Evolutionary conservation across 2,329 filamentous ascomycete species (phyloP), one percentile per base, ranked within the genome.

Genomic region (Diplocarpon rosae): DNA sequence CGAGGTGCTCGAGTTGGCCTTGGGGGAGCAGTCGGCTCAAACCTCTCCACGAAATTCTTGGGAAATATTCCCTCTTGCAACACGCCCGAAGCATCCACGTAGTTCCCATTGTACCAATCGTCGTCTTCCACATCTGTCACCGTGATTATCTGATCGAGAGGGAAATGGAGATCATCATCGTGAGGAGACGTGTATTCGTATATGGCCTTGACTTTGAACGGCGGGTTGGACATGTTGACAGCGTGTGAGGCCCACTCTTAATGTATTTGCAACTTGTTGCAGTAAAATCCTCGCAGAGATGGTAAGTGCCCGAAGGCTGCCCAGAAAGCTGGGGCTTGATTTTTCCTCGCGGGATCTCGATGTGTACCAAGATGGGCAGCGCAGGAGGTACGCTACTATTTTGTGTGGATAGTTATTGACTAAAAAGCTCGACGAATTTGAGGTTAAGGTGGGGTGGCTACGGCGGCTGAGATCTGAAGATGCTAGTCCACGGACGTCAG

Each of bases 11-110:
- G 80, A 51, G 77, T 75, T 46, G 92, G 92, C 47, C 92, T 80
- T 48, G 89, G 87, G 48, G 92, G 92, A 52, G 90, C 83, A 45
- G 80, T 83, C 31, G 92, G 92, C 64, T 96, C 90, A 66, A 87
- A 93, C 67, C 83, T 87, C 66, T 98, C 92, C 60, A 98, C 92
- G 62, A 98, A 98, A 68, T 96, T 98, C 63, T 84, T 83, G 41
- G 88, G 90, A 65, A 95, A 96, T 57, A 95, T 84, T 55, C 90
- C 90, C 60, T 89, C 80, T 62, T 80, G 76, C 65, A 82, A 87
- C 51, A 65, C 67, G 45, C 92, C 92, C 42, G 72, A 66, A 48
- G 79, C 77, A 65, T 93, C 85, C 52, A 80, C 69, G 63, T 95
- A 95, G 65, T 92, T 83, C 55, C 92, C 90, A 52, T 76, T 78